Conservation (phyloP, 495 filamentous ascomycete species). For the Hypomontagnella submonticulosa region DNA sequence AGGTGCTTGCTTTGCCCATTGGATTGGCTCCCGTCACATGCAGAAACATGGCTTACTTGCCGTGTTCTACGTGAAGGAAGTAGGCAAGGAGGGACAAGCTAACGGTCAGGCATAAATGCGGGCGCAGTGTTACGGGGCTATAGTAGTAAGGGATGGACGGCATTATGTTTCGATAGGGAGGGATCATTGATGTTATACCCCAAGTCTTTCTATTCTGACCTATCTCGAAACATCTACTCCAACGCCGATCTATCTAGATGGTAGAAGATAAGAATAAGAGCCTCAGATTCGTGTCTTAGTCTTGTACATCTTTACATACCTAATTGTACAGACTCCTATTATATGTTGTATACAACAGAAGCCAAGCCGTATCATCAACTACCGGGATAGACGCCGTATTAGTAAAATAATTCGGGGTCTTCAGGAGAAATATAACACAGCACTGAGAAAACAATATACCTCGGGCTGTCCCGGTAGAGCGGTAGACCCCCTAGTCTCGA, state of each 20-base stretch:
- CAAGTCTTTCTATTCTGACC: not conserved
- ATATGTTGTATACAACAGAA: not conserved
- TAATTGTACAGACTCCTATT: no score
- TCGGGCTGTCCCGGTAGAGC: conserved; percentile 40
- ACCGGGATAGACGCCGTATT: conserved; percentile 23
- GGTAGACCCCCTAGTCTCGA: conserved; percentile 19
- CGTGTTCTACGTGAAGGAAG: not conserved
- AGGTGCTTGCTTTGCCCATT: not conserved
- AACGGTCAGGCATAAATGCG: conserved; percentile 24
- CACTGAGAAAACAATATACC: conserved; percentile 1
- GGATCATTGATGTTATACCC: conserved; percentile 8
- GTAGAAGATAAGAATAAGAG: conserved; percentile 7
- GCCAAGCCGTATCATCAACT: conserved; percentile 26
- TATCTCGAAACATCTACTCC: conserved; percentile 9
- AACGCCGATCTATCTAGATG: conserved; percentile 11
- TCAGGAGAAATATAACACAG: not conserved
- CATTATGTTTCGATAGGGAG: conserved; percentile 15
- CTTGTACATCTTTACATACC: no score
- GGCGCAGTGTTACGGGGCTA: not conserved
- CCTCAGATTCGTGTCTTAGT: conserved; percentile 15
- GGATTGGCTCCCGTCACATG: conserved; percentile 4
- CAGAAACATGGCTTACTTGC: conserved; percentile 19
- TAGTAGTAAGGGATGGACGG: conserved; percentile 20
- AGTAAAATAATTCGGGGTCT: conserved; percentile 1
- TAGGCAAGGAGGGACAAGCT: conserved; percentile 2